Conservation (phyloP, 257 asterid genomes). For the Primulina eburnea region DNA sequence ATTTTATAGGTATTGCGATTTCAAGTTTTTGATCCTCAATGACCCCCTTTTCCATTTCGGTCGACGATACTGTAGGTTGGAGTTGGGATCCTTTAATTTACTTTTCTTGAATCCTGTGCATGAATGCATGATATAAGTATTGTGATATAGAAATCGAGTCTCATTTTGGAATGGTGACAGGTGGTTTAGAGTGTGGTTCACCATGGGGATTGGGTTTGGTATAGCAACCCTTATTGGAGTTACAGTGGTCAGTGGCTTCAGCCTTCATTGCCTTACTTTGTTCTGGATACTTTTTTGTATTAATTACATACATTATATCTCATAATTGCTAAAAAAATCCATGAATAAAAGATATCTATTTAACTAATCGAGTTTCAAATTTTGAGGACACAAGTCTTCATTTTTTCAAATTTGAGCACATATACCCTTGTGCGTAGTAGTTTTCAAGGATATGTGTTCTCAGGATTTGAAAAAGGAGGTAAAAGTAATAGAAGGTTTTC, state of each 20-base stretch:
- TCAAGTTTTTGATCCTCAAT: conserved; percentile 57
- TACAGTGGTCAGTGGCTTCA: conserved; percentile 38
- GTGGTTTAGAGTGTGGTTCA: conserved; percentile 67
- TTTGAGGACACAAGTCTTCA: no score
- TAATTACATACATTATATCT: no score
- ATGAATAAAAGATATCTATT: no score
- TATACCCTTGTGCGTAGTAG: no score
- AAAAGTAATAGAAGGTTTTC: no score
- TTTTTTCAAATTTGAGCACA: no score
- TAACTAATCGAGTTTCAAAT: no score
- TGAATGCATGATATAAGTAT: not conserved
- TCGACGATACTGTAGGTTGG: conserved; percentile 64
- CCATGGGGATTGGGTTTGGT: conserved; percentile 76
- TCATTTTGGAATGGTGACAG: conserved; percentile 31
- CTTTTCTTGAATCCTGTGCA: not conserved
- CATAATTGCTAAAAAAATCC: no score
- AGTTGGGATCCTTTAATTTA: not conserved
- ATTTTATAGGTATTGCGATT: conserved; percentile 70
- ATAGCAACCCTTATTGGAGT: conserved; percentile 59
- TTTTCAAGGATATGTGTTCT: no score
- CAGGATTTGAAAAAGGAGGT: no score
- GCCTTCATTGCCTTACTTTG: not conserved
- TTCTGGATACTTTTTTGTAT: not conserved
- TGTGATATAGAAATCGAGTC: not conserved
- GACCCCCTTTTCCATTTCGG: conserved; percentile 69